Conservation (phyloP, 257 asterid genomes). For the Phtheirospermum japonicum region DNA sequence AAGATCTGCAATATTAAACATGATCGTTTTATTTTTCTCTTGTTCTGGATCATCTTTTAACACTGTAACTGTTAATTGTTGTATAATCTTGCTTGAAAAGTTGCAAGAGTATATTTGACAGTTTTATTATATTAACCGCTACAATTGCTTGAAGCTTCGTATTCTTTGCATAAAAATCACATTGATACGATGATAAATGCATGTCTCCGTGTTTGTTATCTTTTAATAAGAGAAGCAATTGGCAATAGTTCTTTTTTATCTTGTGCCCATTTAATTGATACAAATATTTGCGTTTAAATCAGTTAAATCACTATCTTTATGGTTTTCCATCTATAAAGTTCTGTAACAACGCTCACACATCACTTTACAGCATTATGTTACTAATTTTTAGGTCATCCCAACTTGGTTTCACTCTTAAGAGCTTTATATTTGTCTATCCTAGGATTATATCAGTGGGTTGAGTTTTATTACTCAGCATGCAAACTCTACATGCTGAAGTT, state of each 20-base stretch:
- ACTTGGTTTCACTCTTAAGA: not conserved
- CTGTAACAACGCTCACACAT: not conserved
- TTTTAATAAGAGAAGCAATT: not conserved
- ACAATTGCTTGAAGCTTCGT: not conserved
- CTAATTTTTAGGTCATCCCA: not conserved
- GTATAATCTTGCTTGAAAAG: not conserved
- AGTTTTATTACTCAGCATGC: conserved; percentile 14
- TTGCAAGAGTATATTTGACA: conserved; percentile 1
- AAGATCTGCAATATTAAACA: not conserved
- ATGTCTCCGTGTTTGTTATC: not conserved
- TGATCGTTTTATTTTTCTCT: conserved; percentile 1
- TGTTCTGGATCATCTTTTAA: conserved; percentile 3
- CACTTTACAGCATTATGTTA: not conserved
- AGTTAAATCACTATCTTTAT: conserved; percentile 7
- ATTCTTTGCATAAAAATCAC: not conserved
- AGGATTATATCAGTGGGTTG: conserved; percentile 9
- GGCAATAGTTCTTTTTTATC: not conserved
- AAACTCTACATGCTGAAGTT: not conserved
- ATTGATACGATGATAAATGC: conserved; percentile 4
- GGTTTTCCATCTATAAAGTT: conserved; percentile 18
- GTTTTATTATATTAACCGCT: not conserved
- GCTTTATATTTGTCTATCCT: not conserved
- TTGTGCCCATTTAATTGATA: not conserved
- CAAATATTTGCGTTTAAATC: not conserved
- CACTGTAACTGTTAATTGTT: conserved; percentile 2